Conservation (phyloP, 176 grass and related monocot genomes). For the Hyparrhenia diplandra region DNA sequence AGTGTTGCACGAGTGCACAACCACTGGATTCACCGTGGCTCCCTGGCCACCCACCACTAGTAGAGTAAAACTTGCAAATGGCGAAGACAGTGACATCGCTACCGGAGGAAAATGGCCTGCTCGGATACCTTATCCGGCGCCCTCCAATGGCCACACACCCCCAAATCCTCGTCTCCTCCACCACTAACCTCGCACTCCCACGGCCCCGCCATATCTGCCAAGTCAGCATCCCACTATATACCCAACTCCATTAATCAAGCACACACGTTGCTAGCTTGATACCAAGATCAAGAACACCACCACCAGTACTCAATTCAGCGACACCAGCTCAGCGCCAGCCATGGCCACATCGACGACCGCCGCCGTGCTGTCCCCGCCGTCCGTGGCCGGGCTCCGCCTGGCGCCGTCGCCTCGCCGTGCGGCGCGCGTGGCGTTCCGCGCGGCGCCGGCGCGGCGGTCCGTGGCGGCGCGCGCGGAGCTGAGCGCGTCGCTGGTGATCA, state of each 20-base stretch:
- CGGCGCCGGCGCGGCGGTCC: constrained; percentile 8
- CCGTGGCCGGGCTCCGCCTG: constrained; percentile 55
- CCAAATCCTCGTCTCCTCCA: constrained; percentile 13
- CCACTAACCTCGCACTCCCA: constrained; percentile 32
- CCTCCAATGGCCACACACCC: constrained; percentile 47
- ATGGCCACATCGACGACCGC: constrained; percentile 55
- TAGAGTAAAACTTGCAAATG: not conserved
- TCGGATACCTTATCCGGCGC: constrained; percentile 49
- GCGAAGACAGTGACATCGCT: not conserved
- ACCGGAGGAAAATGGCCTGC: not conserved
- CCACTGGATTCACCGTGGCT: not conserved
- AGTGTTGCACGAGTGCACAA: not conserved
- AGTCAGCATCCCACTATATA: constrained; percentile 36
- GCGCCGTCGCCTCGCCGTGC: constrained; percentile 20
- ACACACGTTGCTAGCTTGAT: not conserved
- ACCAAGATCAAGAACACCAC: constrained; percentile 4
- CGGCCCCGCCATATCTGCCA: constrained; percentile 33
- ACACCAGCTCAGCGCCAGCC: not conserved
- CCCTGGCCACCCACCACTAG: not conserved
- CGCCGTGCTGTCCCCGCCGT: constrained; percentile 38
- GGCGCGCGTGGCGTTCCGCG: constrained; percentile 17
- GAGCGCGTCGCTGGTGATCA: constrained; percentile 86
- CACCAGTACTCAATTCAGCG: not conserved
- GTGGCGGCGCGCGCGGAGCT: constrained; percentile 65
- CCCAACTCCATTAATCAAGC: not conserved